Evolutionary conservation across 352 stramenopile species (phyloP).

Genomic region (Pythium coloratum): DNA sequence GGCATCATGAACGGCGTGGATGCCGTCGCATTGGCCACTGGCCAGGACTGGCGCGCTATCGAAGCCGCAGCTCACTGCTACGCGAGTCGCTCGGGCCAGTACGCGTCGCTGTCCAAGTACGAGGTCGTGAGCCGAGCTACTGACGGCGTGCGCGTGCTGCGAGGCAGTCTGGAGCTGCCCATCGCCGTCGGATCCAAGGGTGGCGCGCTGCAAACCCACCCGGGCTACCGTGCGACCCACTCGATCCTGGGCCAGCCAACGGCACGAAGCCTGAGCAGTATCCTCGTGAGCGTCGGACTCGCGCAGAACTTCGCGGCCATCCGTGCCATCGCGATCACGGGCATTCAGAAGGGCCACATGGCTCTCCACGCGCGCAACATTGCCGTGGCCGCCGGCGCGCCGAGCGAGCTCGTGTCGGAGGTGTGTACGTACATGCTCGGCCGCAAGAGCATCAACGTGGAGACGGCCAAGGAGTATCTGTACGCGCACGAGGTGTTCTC

Average conservation of each 20-base stretch:
- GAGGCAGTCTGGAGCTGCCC: slow-evolving; percentile 73
- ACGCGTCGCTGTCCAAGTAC: slow-evolving; percentile 81
- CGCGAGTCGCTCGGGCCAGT: slow-evolving; percentile 73
- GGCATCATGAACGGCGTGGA: slow-evolving; percentile 90
- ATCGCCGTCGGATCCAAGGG: slow-evolving; percentile 84
- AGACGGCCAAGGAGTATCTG: slow-evolving; percentile 84
- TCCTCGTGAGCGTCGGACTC: slow-evolving; percentile 80
- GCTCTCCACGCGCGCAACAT: slow-evolving; percentile 86
- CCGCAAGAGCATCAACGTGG: slow-evolving; percentile 77
- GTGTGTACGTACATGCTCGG: slow-evolving; percentile 87
- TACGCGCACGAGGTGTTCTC: slow-evolving; percentile 76
- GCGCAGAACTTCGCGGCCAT: slow-evolving; percentile 88
- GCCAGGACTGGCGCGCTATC: slow-evolving; percentile 86
- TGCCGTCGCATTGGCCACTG: slow-evolving; percentile 75
- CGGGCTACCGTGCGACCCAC: slow-evolving; percentile 74
- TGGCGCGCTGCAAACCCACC: slow-evolving; percentile 79
- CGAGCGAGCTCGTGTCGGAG: slow-evolving; percentile 79
- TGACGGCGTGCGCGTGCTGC: slow-evolving; percentile 52
- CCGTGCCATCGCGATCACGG: slow-evolving; percentile 81
- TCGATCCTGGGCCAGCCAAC: slow-evolving; percentile 74
- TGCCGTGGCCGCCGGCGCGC: slow-evolving; percentile 72
- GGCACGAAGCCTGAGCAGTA: slow-evolving; percentile 58
- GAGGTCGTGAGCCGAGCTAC: slow-evolving; percentile 35
- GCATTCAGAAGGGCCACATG: slow-evolving; percentile 89
- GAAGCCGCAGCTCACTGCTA: slow-evolving; percentile 84